Evolutionary conservation across 2,329 filamentous ascomycete species (phyloP), one percentile per base, ranked within the genome.

Genomic region (Cercospora citrullina): DNA sequence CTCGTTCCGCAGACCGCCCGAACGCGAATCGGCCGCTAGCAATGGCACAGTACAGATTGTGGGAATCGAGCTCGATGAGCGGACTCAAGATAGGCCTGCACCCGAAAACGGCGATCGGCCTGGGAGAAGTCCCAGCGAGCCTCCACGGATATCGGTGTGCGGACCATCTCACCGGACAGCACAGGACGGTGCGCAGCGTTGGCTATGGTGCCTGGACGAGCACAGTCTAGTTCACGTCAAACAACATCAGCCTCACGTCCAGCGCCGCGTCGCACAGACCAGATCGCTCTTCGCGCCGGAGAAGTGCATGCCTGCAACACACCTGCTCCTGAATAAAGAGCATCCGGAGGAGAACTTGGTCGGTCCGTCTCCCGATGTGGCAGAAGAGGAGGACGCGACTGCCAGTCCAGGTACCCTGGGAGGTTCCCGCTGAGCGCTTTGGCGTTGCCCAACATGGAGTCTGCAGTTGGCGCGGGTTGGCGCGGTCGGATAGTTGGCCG

Each of bases 51-150:
- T 28, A 55, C 10, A 28, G 23, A 55, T 26, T 26, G 12, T 28
- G 48, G 48, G 48, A 55, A 26, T 53, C 48, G 48, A 53, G 48
- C 48, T 53, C 48, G 48, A 53, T 53, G 48, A 53, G 48, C 48
- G 48, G 23, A 55, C 16, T 16, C 23, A 28, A 55, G 48, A 55
- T 28, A 55, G 48, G 23, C 23, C 48, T 28, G 23, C 14, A n/a
- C 48, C 23, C 23, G 16, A 26, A 28, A 28, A 28, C 23, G 48
- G 48, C 21, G 48, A 55, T 55, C 48, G 48, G 23, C 3, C 16
- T 28, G 23, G 12, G 23, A 28, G 23, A 55, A 8, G 26, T 26
- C 16, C 14, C 48, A 55, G 21, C 48, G 26, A 7, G 48, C 14
- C 26, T 55, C 12, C 26, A n/a, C 16, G 48, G 18, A 23, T 48